Base-by-base conservation (phyloP, 352 stramenopile species). In the Pythium chondricola region DNA sequence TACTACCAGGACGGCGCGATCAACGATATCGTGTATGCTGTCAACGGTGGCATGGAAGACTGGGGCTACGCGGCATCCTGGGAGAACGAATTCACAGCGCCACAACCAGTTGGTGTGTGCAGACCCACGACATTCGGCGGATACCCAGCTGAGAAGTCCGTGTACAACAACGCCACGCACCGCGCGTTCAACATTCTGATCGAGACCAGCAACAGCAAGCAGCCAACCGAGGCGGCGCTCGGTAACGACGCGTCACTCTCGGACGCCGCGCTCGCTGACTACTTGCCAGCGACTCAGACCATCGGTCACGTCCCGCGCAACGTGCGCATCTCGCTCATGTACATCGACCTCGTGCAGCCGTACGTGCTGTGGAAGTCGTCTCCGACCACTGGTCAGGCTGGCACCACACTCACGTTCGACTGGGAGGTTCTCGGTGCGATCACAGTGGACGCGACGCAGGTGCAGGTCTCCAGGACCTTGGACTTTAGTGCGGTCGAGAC, bases 1-100 rank as follows among this genome's bases (percentile, higher is more conserved):
- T 81, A 78, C 47, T 95, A 94, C 55, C 67, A 59, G 2, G 61
- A 74, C 24, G 75, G 73, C 11, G 64, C 71, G 2, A 97, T 98
- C 85, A 98, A 98, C 71, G 78, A 96, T 38, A 73, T 97, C 13
- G 86, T 98, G 7, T 98, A 98, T 62, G 83, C 83, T 6, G 93
- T 99, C 20, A 56, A 90, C 26, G 95, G 95, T 39, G 94, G 92
- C 6, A 97, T 98, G 88, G 94, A 98, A 66, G 95, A 99, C 68
- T 98, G 90, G 88, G 85, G 69, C 0, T 98, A 98, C 63, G 87
- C 88, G 6, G 72, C 64, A 2, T 90, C 75, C 4, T 96, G 83
- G 83, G 77, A 92, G 45, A 83, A 85, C 29, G 24, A 45, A 21
- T 78, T 63, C 52, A 69, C 61, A 8, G 63, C 57, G n/a, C 52